Conservation (phyloP, 768 basidiomycete genomes). For the Dendrothele bispora region DNA sequence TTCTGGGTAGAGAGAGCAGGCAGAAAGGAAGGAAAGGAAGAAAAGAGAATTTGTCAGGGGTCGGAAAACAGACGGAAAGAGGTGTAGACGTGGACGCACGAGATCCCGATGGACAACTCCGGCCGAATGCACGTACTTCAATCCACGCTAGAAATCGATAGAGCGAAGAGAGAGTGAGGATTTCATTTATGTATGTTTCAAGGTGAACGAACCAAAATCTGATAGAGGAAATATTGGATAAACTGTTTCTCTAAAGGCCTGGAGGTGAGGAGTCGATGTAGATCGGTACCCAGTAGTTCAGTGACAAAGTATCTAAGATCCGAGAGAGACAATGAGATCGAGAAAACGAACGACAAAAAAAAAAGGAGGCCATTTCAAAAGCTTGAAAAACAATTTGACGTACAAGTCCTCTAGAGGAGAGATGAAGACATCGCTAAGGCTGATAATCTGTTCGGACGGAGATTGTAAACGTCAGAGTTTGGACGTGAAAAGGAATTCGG, state of each 20-base stretch:
- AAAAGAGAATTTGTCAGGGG: too few species aligned
- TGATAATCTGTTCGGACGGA: conserved; percentile 78
- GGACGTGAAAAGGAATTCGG: not conserved
- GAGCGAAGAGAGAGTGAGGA: conserved; percentile 1
- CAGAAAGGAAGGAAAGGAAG: not conserved
- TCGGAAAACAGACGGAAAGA: too few species aligned
- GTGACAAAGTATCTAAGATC: conserved; percentile 99
- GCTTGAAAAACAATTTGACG: conserved; percentile 25
- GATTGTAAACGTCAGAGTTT: conserved; percentile 1
- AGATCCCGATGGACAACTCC: conserved; percentile 98
- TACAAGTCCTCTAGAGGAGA: conserved; percentile 98
- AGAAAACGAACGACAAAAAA: conserved; percentile 4
- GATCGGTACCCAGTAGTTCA: conserved; percentile 95
- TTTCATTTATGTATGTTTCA: conserved; percentile 8
- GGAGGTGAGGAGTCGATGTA: conserved; percentile 95
- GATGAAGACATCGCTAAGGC: conserved; percentile 97
- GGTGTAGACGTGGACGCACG: too few species aligned
- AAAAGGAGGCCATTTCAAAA: not conserved
- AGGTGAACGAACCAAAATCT: conserved; percentile 75
- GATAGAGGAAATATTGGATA: conserved; percentile 99
- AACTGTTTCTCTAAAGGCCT: conserved; percentile 99
- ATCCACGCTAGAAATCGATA: conserved; percentile 67
- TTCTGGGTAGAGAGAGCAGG: conserved; percentile 51
- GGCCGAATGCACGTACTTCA: conserved; percentile 99
- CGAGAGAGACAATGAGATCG: not conserved